Evolutionary conservation across 2,329 filamentous ascomycete genomes (phyloP).

Genomic region (Leptographium galeiforme): DNA sequence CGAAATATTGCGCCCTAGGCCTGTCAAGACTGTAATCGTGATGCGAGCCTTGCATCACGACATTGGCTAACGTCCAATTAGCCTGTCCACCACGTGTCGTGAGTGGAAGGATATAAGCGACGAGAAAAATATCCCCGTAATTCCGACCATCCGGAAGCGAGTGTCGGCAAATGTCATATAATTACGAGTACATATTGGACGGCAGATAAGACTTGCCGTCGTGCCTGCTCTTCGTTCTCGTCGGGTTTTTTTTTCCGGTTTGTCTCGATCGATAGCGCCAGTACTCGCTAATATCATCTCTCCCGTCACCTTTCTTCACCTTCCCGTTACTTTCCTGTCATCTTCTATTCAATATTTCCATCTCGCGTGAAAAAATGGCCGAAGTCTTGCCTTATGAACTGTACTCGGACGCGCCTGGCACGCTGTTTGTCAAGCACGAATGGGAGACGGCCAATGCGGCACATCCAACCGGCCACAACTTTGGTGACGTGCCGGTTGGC

Average conservation of each 20-base stretch:
- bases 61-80: not conserved
- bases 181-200: not conserved
- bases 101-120: not conserved
- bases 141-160: not conserved
- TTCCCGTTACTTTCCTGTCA: not conserved
- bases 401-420: conserved; percentile 1
- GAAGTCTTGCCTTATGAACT: not conserved
- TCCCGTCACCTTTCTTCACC: not conserved
- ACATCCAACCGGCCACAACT: not conserved
- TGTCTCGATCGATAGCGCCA: no score
- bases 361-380: no score
- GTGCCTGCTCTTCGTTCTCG: not conserved
- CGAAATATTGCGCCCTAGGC: not conserved
- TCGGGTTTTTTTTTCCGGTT: not conserved
- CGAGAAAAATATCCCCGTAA: not conserved
- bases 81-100: not conserved
- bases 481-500: not conserved
- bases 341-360: no score
- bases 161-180: not conserved
- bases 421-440: not conserved
- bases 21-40: not conserved
- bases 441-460: not conserved
- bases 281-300: not conserved
- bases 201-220: not conserved
- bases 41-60: not conserved